Evolutionary conservation across 805 yeast species (phyloP).

Genomic region (Wickerhamiella siamensis): DNA sequence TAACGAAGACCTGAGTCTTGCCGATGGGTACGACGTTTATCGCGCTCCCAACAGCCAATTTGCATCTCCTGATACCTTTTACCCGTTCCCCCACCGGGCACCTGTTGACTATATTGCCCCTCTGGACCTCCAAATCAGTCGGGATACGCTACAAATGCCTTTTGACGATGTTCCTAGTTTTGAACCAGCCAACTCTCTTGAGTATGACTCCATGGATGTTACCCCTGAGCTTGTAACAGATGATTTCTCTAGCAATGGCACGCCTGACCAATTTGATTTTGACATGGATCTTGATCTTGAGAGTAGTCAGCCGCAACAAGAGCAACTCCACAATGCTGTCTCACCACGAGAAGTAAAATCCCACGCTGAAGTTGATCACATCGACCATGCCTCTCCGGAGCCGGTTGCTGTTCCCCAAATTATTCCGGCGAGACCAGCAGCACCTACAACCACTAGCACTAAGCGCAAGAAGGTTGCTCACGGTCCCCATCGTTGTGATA

Average conservation of each 20-base stretch:
- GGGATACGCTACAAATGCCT: not conserved
- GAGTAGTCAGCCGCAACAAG: not conserved
- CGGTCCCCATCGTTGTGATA: constrained; percentile 14
- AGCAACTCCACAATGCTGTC: not conserved
- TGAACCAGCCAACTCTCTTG: constrained; percentile 1
- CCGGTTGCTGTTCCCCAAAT: not conserved
- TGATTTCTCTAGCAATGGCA: not conserved
- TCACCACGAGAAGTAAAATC: not conserved
- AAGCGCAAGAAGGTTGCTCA: not conserved
- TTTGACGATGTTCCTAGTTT: not conserved
- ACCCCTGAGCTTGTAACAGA: not conserved
- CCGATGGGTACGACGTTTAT: not conserved
- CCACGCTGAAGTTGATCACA: not conserved
- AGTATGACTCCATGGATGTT: not conserved
- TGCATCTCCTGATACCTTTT: not conserved
- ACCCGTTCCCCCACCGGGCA: not conserved
- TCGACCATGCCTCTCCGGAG: not conserved
- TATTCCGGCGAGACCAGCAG: not conserved
- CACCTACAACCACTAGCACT: not conserved
- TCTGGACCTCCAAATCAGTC: constrained; percentile 2
- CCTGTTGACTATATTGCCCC: constrained; percentile 5
- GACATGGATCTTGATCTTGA: not conserved
- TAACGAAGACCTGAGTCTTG: not conserved
- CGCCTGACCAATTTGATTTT: not conserved
- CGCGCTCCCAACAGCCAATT: not conserved